Base-by-base conservation (phyloP, 2,329 filamentous ascomycete genomes). In the Alternaria brassicicola region DNA sequence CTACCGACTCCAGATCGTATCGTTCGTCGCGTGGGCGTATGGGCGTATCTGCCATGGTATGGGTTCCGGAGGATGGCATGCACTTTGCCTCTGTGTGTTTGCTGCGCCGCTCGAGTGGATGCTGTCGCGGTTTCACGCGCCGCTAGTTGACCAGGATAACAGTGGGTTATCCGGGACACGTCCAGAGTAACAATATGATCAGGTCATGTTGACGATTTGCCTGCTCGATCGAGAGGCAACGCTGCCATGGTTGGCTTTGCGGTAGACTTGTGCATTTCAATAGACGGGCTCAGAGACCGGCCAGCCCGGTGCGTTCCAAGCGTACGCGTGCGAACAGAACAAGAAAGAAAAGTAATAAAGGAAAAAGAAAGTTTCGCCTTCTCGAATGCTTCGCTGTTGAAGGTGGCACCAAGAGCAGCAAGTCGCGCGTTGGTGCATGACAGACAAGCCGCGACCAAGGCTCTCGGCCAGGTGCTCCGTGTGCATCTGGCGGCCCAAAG, bases 391-490 rank as follows among this genome's bases (percentile, higher is more conserved):
- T 53, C 51, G 49, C 49, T 42, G 38, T 42, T 43, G 26, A 35
- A 52, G 35, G 49, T 52, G 38, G 38, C 36, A 39, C 53, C 61
- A 17, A 59, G 58, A 58, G 52, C 25, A 59, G 62, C 55, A 65
- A 53, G 56, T 66, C 43, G 53, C 41, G 61, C 59, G 59, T 38
- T 56, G 55, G 52, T 66, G 57, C 65, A 65, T 60, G 46, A 59
- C 38, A 57, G 50, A 62, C 60, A 63, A 61, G 60, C 60, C 48
- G 35, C 46, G 39, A 41, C 48, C 55, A 62, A 64, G 59, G 51
- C 59, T 62, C 61, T 61, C 65, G 65, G 63, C 62, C 62, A 65
- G 63, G 46, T 49, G 45, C 65, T 64, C 65, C 65, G 61, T 57
- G 53, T 61, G 52, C 35, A 52, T 48, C 23, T 25, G 43, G 43